Base-by-base conservation (phyloP, 208 protist genomes). In the Wallacemonas sp. region DNA sequence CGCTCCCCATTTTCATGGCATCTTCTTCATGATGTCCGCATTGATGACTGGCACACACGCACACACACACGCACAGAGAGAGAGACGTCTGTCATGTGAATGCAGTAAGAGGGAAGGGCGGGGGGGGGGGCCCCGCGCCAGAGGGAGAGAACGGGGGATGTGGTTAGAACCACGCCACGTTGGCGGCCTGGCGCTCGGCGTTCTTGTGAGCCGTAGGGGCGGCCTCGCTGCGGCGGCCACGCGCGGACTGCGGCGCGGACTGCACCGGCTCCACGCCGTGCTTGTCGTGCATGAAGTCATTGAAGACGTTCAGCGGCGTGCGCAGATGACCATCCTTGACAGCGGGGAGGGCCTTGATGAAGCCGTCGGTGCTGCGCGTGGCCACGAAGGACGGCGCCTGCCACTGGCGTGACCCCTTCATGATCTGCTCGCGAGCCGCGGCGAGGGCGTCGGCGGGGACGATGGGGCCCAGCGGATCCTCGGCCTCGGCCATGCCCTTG, bases 261-360 rank as follows among this genome's bases (percentile, higher is more conserved):
- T 17, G 36, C 36, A 61, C 63, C 41, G 68, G 74, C 5, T 83
- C 71, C 62, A 86, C 76, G 44, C 83, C 79, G 69, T 87, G 65
- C 49, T 78, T 78, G 26, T 71, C 65, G 38, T 74, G 72, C 70
- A 93, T 81, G 6, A 95, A 33, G 49, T 90, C 83, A 33, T 84
- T 68, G 54, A 95, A 92, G 11, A 95, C 90, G 54, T 80, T 65
- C 23, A 95, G 74, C 41, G 90, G 90, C 0, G 87, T 93, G 61
- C 85, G 86, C 55, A 92, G 43, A n/a, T 61, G 49, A 2, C 75
- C 76, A 49, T 90, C 87, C 73, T 80, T 88, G 29, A 87, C 67
- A 24, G 80, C 76, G 2, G 81, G 79, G 36, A 90, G 80, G n/a
- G 74, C 47, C 61, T 69, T 76, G 14, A 93, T 68, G 27, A 79